Conservation (phyloP, 164 flowering plant genomes). For the Magnolia officinalis region DNA sequence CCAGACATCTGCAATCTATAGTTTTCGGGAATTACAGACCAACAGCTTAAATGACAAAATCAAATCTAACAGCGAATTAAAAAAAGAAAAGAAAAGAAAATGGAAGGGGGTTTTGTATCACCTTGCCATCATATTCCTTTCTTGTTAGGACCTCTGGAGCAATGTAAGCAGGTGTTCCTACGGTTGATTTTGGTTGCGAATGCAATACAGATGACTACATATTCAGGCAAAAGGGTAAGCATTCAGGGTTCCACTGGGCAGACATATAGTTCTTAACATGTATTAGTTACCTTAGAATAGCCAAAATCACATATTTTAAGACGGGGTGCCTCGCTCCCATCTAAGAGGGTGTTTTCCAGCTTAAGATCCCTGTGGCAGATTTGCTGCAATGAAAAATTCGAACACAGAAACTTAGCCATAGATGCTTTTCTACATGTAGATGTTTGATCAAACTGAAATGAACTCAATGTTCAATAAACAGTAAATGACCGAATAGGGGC, state of each 20-base stretch:
- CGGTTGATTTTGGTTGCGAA: slow-evolving; percentile 86
- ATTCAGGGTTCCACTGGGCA: not conserved
- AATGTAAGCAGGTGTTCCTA: slow-evolving; percentile 86
- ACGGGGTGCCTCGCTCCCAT: slow-evolving; percentile 65
- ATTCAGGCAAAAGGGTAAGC: slow-evolving; percentile 6
- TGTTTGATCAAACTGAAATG: not conserved
- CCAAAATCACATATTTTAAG: slow-evolving; percentile 87
- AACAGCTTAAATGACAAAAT: not conserved
- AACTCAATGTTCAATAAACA: not conserved
- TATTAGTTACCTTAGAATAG: slow-evolving; percentile 58
- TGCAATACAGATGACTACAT: slow-evolving; percentile 70
- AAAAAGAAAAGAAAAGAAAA: not conserved
- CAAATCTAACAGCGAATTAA: not conserved
- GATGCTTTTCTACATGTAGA: not conserved
- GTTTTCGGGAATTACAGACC: slow-evolving; percentile 10
- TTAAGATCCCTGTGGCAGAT: slow-evolving; percentile 83
- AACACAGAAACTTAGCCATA: not conserved
- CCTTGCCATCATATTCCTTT: slow-evolving; percentile 86
- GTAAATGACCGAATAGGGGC: not conserved
- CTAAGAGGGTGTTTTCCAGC: slow-evolving; percentile 76
- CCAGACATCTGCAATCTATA: slow-evolving; percentile 87
- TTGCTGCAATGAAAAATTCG: slow-evolving; percentile 36
- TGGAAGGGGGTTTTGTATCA: slow-evolving; percentile 8
- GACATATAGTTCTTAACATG: not conserved
- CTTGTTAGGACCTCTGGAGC: slow-evolving; percentile 78